Evolutionary conservation across 345 rosid genomes (phyloP), one percentile per base, ranked within the genome.

Genomic region (Linum lewisii): DNA sequence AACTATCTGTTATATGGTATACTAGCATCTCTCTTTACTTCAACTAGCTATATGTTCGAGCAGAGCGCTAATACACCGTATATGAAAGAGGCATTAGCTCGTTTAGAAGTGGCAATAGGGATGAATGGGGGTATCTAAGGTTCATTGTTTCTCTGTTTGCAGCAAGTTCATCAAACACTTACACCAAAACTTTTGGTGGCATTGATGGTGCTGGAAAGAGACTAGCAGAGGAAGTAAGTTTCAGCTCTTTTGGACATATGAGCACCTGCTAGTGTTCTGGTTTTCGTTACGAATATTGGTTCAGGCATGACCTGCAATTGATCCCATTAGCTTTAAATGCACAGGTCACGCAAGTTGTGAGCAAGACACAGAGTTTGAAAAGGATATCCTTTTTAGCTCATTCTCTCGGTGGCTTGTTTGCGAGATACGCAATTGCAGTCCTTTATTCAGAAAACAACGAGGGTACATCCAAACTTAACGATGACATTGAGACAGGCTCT

Each of bases 331-430:
- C 59, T 54, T 38, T 54, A 45, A 29, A 61, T 64, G 4, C 69
- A 67, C 61, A 92, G 98, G 87, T 92, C 67, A 65, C 60, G 65
- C 79, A 79, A 84, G 78, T 89, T 66, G 94, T 85, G 23, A 73
- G 77, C 64, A 86, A 82, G 82, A 82, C 79, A 44, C 79, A 78
- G 44, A 73, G 81, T 68, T 77, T 92, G 64, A 89, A 83, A 71
- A 86, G 68, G 84, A 86, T 92, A 55, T 92, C 99, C 65, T 82
- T 92, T 79, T 64, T 92, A 60, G 95, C 99, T 60, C 99, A 92
- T 81, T 92, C 99, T 68, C 95, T 92, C 21, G 99, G 99, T 36
- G 99, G 99, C 34, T 76, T 92, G 79, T 86, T 92, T 81, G 94
- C 95, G 53, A 83, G 99, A 84, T 75, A 86, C 75, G 97, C 99